Evolutionary conservation across 1,284 basidiomycete species (phyloP), one percentile per base, ranked within the genome.

Genomic region (Butyriboletus regius): DNA sequence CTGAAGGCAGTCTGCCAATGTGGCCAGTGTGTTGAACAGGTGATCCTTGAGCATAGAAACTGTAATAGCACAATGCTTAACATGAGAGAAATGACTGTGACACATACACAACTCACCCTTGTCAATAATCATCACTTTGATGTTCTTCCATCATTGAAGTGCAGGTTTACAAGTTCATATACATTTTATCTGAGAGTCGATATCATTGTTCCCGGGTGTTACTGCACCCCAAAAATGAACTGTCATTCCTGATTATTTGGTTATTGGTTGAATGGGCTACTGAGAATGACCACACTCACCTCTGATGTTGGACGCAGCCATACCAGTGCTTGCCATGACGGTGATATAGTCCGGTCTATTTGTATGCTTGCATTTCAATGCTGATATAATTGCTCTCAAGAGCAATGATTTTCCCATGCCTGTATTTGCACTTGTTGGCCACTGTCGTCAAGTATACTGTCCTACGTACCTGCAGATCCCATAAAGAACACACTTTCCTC

Each of bases 21-120:
- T 48, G 15, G 70, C 63, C 4, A 91, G 73, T 52, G 83, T 85
- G 55, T 90, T 83, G 49, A 91, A 83, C 7, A 91, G 69, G 13
- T 78, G 74, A 0, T 82, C 88, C 54, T 91, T 88, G 0, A 92
- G 78, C 90, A 92, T 92, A 0, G 90, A 91, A 0, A 88, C 86
- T 89, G 53, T 2, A 45, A 36, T n/a, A 17, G 4, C 29, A 18
- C 14, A 4, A 44, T 10, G 2, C 1, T 51, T 1, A 24, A 17
- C 20, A 18, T 17, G 10, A 22, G 13, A 5, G 14, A 13, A 6
- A 7, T 20, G 15, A 20, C 5, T 7, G 13, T 31, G 28, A 7
- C 46, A 28, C 7, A 3, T 32, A 33, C 1, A 29, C 12, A 9
- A 46, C 56, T 55, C 50, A 87, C 88, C 76, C 73, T 93, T 90